These are phyloP conservation scores for Amylostereum areolatum DNA, from an alignment of 1,284 basidiomycete genomes.

Conservation along the genomic window DNA sequence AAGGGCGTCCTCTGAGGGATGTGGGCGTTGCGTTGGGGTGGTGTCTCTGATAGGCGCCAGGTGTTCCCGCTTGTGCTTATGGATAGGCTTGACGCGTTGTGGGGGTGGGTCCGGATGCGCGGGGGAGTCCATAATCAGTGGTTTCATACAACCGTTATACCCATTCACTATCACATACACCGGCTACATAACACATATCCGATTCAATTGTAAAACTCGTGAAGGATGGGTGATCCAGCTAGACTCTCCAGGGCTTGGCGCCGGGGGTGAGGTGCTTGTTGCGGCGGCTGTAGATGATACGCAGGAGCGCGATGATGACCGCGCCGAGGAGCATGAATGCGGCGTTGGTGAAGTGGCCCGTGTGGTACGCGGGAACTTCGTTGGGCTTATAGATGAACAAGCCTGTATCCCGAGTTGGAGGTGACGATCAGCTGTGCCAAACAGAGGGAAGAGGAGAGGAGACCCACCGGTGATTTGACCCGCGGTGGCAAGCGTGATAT, in stretches of 20 bases:
- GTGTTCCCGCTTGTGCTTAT: no score
- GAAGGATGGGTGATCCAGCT: not conserved
- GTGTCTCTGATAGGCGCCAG: slow-evolving; percentile 43
- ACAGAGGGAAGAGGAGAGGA: not conserved
- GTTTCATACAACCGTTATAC: no score
- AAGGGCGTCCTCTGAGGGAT: slow-evolving; percentile 61
- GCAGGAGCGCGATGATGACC: slow-evolving; percentile 13
- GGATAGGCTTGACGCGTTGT: no score
- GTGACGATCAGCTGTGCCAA: not conserved
- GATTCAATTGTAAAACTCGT: no score
- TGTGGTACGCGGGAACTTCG: slow-evolving; percentile 27
- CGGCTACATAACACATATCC: no score
- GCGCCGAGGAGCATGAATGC: slow-evolving; percentile 23
- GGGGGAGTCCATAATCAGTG: no score
- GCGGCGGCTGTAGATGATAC: slow-evolving; percentile 15
- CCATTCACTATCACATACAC: no score
- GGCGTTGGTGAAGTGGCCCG: slow-evolving; percentile 31
- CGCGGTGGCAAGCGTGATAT: slow-evolving; percentile 28
- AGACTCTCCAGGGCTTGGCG: slow-evolving; percentile 16
- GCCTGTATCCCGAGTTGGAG: slow-evolving; percentile 11
- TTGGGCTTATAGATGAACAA: slow-evolving; percentile 32
- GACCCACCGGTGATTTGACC: slow-evolving; percentile 29
- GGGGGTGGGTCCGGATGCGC: no score
- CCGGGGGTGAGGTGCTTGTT: slow-evolving; percentile 12
- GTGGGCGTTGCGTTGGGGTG: slow-evolving; percentile 60